phyloP scores from a whole-genome alignment of 2,329 filamentous ascomycete species.

The Fusarium denticulatum region DNA sequence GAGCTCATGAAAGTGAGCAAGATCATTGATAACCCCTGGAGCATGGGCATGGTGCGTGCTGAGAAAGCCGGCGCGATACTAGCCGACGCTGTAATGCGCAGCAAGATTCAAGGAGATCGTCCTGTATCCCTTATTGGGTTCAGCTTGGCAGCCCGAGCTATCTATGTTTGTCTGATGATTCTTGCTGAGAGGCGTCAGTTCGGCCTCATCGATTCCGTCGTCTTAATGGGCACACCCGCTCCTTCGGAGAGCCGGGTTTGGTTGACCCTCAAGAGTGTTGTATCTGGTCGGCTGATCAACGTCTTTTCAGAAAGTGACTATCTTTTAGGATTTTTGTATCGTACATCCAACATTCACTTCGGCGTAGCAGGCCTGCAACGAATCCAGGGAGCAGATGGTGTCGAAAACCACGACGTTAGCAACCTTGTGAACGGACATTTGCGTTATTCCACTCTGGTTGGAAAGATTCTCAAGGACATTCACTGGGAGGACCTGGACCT shows the following conservation, averaged over 20 bases:
- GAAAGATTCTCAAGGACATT: constrained; percentile 72
- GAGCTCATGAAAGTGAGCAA: constrained; percentile 74
- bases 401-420: constrained; percentile 76
- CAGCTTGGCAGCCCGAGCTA: constrained; percentile 82
- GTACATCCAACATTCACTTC: constrained; percentile 81
- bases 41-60: constrained; percentile 76
- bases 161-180: constrained; percentile 83
- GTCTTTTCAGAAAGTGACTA: constrained; percentile 90
- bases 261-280: constrained; percentile 80
- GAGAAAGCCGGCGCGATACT: constrained; percentile 78
- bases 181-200: constrained; percentile 85
- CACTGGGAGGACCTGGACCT: constrained; percentile 73
- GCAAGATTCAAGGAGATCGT: constrained; percentile 81
- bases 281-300: constrained; percentile 86
- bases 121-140: constrained; percentile 85
- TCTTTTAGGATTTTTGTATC: constrained; percentile 87
- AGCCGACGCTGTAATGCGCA: constrained; percentile 81
- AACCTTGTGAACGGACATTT: constrained; percentile 75
- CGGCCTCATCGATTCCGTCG: constrained; percentile 84
- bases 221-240: constrained; percentile 84
- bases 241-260: constrained; percentile 78
- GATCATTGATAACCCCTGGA: constrained; percentile 85
- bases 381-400: constrained; percentile 70
- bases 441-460: constrained; percentile 74
- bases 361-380: constrained; percentile 86